Evolutionary conservation across 2,329 filamentous ascomycete genomes (phyloP), one percentile per base, ranked within the genome.

Genomic region (Fusarium acutatum): DNA sequence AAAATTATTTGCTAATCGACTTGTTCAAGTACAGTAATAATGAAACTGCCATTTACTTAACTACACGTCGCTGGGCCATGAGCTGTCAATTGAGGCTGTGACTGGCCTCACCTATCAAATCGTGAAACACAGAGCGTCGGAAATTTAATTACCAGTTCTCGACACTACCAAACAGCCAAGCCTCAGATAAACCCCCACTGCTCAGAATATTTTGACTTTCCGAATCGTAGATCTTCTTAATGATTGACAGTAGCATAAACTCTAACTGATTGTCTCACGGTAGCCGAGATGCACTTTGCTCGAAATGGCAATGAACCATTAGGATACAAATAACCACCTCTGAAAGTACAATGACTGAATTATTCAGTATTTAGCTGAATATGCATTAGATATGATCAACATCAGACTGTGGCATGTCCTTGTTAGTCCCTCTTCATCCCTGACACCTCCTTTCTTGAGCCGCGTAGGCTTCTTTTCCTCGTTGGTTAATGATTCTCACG

Each of bases 401-500:
- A 28, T 44, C 44, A 53, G 34, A 24, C 26, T 46, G 40, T 64
- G 32, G 40, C 46, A 20, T 67, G 28, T 28, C 66, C 64, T 43
- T 63, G 64, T 40, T 41, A 58, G 66, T 34, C 43, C 15, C 30
- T 8, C 26, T 24, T 24, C n/a, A 72, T 44, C 60, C 67, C 67
- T 59, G 66, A n/a, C 44, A 64, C 59, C 70, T 72, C 70, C 69
- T 70, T 66, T 71, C 56, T 73, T 66, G 47, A 72, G 70, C 70
- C 70, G 70, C 70, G 69, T 71, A 35, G 47, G 47, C 38, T 38
- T 41, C 60, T 59, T 50, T 38, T 65, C 67, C 67, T 60, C 50
- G 66, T 69, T 70, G 67, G 67, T 69, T 65, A 65, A 70, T 70
- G 67, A 70, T 71, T 56, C 47, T 56, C 67, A 40, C 32, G n/a